A percentile compares a stretch with the other conserved stretches of the same genome.
phyloP scores from a whole-genome alignment of 2,329 filamentous ascomycete genomes.

The Cryphonectria radicalis region DNA sequence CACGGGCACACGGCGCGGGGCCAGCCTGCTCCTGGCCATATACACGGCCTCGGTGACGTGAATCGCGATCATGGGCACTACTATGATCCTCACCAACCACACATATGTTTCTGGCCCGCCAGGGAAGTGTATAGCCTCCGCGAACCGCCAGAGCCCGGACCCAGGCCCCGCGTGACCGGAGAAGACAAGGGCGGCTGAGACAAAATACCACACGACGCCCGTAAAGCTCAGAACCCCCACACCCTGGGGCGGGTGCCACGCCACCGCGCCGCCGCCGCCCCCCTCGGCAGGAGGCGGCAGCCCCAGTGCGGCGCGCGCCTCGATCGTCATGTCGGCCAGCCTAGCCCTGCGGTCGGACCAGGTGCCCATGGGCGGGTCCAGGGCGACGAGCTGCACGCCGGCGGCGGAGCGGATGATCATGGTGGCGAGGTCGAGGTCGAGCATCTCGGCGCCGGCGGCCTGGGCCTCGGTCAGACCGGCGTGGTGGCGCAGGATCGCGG shows the following conservation, averaged over 20 bases:
- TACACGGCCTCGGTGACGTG: slow-evolving; percentile 68
- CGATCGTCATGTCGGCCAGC: slow-evolving; percentile 71
- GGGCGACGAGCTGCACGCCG: slow-evolving; percentile 57
- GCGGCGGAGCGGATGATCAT: slow-evolving; percentile 64
- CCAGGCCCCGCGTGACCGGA: slow-evolving; percentile 43
- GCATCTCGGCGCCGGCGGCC: slow-evolving; percentile 52
- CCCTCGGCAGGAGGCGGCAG: slow-evolving; percentile 39
- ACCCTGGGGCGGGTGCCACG: slow-evolving; percentile 48
- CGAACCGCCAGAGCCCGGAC: slow-evolving; percentile 51
- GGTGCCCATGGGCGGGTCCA: slow-evolving; percentile 72
- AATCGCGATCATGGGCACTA: slow-evolving; percentile 62
- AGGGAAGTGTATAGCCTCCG: slow-evolving; percentile 56
- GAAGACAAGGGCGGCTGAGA: slow-evolving; percentile 22
- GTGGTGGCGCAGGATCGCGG: slow-evolving; percentile 78
- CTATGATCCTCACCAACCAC: slow-evolving; percentile 62
- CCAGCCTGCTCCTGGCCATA: slow-evolving; percentile 53
- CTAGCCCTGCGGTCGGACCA: slow-evolving; percentile 71
- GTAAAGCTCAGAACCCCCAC: slow-evolving; percentile 58
- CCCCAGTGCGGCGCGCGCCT: slow-evolving; percentile 61
- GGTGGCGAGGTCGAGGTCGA: slow-evolving; percentile 65
- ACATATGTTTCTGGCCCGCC: slow-evolving; percentile 62
- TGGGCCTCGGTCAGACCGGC: slow-evolving; percentile 54
- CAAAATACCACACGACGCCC: slow-evolving; percentile 59
- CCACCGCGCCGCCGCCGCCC: slow-evolving; percentile 48
- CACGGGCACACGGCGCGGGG: slow-evolving; percentile 51